Base-by-base conservation (phyloP, 331 rosid species). In the Quercus lobata region DNA sequence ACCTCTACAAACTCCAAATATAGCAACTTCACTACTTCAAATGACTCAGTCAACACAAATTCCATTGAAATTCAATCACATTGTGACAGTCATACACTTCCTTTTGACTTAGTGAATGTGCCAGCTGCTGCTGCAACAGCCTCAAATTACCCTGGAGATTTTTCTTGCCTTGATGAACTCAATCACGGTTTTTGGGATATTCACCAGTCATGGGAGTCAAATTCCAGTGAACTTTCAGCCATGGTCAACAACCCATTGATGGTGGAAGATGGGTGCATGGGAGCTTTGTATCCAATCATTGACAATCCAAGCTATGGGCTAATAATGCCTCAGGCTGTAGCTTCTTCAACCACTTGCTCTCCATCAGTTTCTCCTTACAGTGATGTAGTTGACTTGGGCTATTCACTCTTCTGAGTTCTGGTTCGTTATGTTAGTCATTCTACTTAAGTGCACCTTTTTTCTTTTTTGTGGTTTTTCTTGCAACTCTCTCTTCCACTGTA, bases 311-410 rank as follows among this genome's bases (percentile, higher is more conserved):
- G 85, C 77, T 83, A 80, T 79, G 92, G 89, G 11, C 22, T 78
- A 57, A 79, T 79, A 15, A 11, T 15, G 82, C 77, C 88, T 69
- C 69, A 86, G 69, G 49, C 86, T 46, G 15, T 41, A 9, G 49
- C 78, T 76, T 84, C 91, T 80, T 90, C 98, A 55, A 68, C 81
- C 21, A 81, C 76, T 71, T 87, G 86, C 80, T 87, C 86, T 71
- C 85, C 93, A 57, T 80, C 95, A 62, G 27, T 87, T 76, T 82
- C 91, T 77, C 57, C 87, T 62, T 82, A 84, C 82, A 93, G 92
- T 70, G 97, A 91, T 71, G 91, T 58, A 52, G 70, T 93, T 74
- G 97, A 89, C 80, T 84, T 89, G 77, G 99, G 97, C 44, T 90
- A 89, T 69, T 89, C 92, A 58, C 91, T 85, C 72, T 89, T 88